phyloP scores from a whole-genome alignment of 768 basidiomycete species.

The Mycena galopus region DNA sequence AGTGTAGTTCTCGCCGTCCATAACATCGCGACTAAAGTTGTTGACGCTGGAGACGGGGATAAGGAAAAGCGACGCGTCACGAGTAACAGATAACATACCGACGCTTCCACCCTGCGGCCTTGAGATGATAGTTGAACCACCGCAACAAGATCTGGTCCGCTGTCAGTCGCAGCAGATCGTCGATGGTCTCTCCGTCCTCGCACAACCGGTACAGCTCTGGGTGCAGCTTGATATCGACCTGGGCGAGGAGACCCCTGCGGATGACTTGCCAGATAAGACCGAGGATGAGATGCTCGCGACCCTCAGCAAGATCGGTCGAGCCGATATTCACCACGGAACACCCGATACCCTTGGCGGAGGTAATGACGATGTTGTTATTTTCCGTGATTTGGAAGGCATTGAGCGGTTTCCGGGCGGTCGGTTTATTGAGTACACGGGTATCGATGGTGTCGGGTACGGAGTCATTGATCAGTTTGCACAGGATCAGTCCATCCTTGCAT shows the following conservation, averaged over 20 bases:
- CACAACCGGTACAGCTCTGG: slow-evolving; percentile 96
- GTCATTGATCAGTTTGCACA: slow-evolving; percentile 99
- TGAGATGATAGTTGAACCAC: slow-evolving; percentile 99
- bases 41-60: slow-evolving; percentile 72
- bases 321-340: slow-evolving; percentile 99
- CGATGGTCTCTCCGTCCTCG: slow-evolving; percentile 97
- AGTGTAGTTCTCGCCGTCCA: slow-evolving; percentile 98
- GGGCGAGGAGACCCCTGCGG: slow-evolving; percentile 89
- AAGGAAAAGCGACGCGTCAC: neutral
- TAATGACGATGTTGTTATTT: slow-evolving; percentile 99
- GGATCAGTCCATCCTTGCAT: slow-evolving; percentile 93
- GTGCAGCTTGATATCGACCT: slow-evolving; percentile 98
- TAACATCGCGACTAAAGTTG: slow-evolving; percentile 98
- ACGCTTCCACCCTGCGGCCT: slow-evolving; percentile 92
- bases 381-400: slow-evolving; percentile 99
- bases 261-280: slow-evolving; percentile 99
- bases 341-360: slow-evolving; percentile 97
- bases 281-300: slow-evolving; percentile 95
- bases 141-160: slow-evolving; percentile 97
- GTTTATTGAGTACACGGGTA: slow-evolving; percentile 96
- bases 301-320: slow-evolving; percentile 91
- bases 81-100: slow-evolving; percentile 58
- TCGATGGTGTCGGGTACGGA: slow-evolving; percentile 99
- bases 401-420: slow-evolving; percentile 81
- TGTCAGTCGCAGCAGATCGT: slow-evolving; percentile 92